phyloP scores from a whole-genome alignment of 768 basidiomycete species.

The Rubroboletus satanas region DNA sequence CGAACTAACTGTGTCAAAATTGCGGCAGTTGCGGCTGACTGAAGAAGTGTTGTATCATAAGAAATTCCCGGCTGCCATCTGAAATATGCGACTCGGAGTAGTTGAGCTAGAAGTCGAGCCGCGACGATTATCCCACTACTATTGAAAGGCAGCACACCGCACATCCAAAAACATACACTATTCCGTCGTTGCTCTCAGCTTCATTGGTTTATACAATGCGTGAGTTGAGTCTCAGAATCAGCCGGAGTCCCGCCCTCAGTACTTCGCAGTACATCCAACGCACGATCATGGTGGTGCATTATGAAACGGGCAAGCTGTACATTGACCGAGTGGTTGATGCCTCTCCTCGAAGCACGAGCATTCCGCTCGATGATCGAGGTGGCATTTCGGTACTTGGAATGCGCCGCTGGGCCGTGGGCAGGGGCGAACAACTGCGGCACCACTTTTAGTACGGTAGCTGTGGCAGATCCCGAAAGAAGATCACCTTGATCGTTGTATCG shows the following conservation, averaged over 20 bases:
- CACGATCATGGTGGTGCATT: constrained; percentile 29
- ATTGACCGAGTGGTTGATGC: constrained; percentile 15
- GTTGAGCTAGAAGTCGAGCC: constrained; percentile 3
- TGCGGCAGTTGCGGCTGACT: constrained; percentile 19
- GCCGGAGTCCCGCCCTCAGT: constrained; percentile 19
- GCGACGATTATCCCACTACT: not conserved
- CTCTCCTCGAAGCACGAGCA: constrained; percentile 31
- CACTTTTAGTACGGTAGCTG: not conserved
- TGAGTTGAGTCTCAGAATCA: constrained; percentile 26
- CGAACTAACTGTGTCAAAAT: constrained; percentile 19
- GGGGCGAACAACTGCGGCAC: constrained; percentile 62
- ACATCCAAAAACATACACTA: not conserved
- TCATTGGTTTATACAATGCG: constrained; percentile 31
- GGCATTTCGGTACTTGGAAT: constrained; percentile 53
- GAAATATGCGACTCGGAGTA: no score
- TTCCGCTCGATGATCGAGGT: constrained; percentile 58
- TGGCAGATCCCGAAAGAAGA: constrained; percentile 7
- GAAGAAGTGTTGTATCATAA: constrained; percentile 25
- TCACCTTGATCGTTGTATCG: constrained; percentile 78
- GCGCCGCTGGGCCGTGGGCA: constrained; percentile 40
- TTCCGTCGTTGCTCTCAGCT: not conserved
- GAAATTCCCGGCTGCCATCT: constrained; percentile 26
- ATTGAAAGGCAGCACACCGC: not conserved
- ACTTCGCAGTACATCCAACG: constrained; percentile 21
- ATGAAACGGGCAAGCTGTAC: constrained; percentile 31